Percentiles rank a stretch among this genome's conserved stretches.
phyloP scores from a whole-genome alignment of 768 basidiomycete genomes.

The Pisolithus microcarpus region DNA sequence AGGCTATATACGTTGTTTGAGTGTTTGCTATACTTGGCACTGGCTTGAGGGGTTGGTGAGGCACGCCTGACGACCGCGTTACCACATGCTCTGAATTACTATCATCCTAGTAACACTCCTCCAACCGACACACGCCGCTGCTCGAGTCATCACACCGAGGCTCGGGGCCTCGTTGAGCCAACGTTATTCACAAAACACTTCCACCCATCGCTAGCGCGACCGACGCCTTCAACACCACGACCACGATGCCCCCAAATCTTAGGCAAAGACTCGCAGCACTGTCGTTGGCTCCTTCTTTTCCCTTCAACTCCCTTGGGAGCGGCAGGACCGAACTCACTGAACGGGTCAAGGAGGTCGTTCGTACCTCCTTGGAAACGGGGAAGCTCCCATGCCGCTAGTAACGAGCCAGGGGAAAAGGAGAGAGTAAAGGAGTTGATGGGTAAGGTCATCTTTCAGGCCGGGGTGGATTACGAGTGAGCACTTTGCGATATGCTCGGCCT shows the following conservation, averaged over 20 bases:
- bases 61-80: background rate
- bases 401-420: conserved; percentile 29
- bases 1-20: too few relatives aligned
- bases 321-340: conserved; percentile 16
- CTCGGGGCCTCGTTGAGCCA: background rate
- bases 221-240: background rate
- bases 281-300: conserved; percentile 45
- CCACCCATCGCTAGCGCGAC: too few relatives aligned
- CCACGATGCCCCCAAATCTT: conserved; percentile 36
- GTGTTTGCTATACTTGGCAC: background rate
- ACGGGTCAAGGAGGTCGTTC: conserved; percentile 34
- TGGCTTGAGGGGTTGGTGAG: too few relatives aligned
- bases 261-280: conserved; percentile 65
- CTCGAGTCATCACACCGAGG: background rate
- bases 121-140: background rate
- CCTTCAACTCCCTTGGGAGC: conserved; percentile 31
- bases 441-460: conserved; percentile 79
- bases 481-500: background rate
- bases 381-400: conserved; percentile 18
- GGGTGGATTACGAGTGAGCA: conserved; percentile 81
- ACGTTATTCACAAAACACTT: background rate
- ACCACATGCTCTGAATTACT: background rate
- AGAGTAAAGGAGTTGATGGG: conserved; percentile 58
- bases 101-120: background rate
- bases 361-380: conserved; percentile 48